These are phyloP conservation scores for Syzygium aqueum DNA, from an alignment of 345 rosid species.

Conservation along the genomic window DNA sequence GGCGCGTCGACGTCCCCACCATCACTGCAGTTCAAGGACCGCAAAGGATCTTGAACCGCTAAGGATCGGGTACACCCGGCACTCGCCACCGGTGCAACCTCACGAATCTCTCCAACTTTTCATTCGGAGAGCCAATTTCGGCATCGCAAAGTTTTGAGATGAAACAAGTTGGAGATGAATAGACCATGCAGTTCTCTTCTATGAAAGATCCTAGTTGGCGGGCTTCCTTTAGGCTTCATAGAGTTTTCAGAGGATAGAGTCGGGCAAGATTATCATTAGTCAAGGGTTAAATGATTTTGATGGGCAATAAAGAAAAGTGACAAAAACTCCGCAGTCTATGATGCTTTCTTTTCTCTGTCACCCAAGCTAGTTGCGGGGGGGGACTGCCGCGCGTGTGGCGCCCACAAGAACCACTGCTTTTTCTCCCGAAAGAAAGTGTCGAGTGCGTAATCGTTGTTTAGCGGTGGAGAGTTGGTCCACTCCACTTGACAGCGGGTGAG, in stretches of 20 bases:
- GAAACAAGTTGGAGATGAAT: background rate
- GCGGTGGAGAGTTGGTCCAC: background rate
- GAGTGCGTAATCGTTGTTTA: accelerated
- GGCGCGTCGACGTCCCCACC: background rate
- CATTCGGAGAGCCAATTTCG: background rate
- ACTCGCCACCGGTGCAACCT: accelerated
- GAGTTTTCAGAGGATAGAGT: background rate
- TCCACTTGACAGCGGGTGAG: background rate
- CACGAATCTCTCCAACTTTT: background rate
- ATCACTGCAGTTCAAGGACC: background rate
- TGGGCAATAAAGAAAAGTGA: background rate
- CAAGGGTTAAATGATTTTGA: background rate
- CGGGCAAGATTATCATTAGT: accelerated
- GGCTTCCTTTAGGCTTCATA: background rate
- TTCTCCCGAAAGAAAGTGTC: background rate
- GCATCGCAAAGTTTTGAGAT: background rate
- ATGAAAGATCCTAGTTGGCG: accelerated
- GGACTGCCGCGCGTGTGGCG: background rate
- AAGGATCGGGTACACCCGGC: background rate
- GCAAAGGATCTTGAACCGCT: background rate
- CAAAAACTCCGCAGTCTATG: background rate
- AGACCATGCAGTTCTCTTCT: background rate
- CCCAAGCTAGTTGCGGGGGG: background rate
- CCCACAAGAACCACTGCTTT: background rate
- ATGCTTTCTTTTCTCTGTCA: background rate